These are phyloP conservation scores for Paraphaeosphaeria minitans DNA, from an alignment of 2,329 filamentous ascomycete species.

Conservation along the genomic window DNA sequence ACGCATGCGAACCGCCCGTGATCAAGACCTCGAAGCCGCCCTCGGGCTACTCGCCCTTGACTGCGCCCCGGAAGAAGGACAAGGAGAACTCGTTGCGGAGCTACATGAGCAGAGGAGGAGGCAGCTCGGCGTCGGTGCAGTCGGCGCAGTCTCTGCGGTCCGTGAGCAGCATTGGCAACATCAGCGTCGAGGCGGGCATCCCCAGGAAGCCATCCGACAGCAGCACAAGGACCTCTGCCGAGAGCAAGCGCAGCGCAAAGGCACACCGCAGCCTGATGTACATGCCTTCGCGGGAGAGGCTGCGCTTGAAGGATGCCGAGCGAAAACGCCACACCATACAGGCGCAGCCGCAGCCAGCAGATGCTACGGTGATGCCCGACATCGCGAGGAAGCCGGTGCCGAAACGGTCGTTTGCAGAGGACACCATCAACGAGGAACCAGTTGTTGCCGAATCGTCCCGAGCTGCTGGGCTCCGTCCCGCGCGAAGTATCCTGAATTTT, in stretches of 20 bases:
- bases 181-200: conserved; percentile 46
- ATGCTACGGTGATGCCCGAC: conserved; percentile 45
- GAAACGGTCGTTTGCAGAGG: conserved; percentile 40
- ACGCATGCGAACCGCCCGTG: conserved; percentile 69
- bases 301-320: conserved; percentile 67
- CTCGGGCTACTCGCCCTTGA: conserved; percentile 73
- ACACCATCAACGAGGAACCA: conserved; percentile 47
- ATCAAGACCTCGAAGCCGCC: conserved; percentile 82
- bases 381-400: conserved; percentile 27
- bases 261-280: conserved; percentile 67
- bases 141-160: conserved; percentile 43
- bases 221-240: conserved; percentile 41
- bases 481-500: conserved; percentile 33
- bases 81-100: conserved; percentile 59
- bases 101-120: conserved; percentile 57
- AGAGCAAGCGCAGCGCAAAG: conserved; percentile 43
- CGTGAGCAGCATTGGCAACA: conserved; percentile 47
- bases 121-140: conserved; percentile 43
- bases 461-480: conserved; percentile 35
- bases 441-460: conserved; percentile 34
- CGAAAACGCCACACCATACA: conserved; percentile 59
- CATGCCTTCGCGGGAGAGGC: conserved; percentile 72
- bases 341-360: conserved; percentile 38
- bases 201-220: conserved; percentile 32
- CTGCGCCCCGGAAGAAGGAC: conserved; percentile 58